Evolutionary conservation across 352 stramenopile genomes (phyloP).

Genomic region (Phytopythium delawarense): DNA sequence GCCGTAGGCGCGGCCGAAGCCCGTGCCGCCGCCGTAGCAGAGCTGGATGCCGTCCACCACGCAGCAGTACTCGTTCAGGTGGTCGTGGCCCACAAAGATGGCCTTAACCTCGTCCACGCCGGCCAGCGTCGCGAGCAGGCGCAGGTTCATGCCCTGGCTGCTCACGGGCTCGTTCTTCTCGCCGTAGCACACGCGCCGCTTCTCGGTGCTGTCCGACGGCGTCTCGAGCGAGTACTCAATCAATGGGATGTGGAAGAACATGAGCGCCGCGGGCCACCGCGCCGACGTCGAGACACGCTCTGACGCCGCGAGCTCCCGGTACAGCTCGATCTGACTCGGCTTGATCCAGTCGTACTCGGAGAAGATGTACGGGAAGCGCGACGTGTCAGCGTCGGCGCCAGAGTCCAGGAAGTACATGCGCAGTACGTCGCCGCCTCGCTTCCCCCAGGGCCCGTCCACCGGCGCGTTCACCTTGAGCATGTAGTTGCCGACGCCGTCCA

Average conservation of each 20-base stretch:
- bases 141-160: slow-evolving; percentile 23
- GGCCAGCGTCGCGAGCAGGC: slow-evolving; percentile 37
- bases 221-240: slow-evolving; percentile 35
- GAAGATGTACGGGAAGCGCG: slow-evolving; percentile 20
- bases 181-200: slow-evolving; percentile 7
- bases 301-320: slow-evolving; percentile 22
- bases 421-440: slow-evolving; percentile 28
- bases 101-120: slow-evolving; percentile 53
- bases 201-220: slow-evolving; percentile 8
- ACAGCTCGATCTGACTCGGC: slow-evolving; percentile 37
- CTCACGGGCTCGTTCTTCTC: slow-evolving; percentile 26
- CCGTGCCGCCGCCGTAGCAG: slow-evolving; percentile 51
- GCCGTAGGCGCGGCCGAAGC: slow-evolving; percentile 34
- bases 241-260: slow-evolving; percentile 66
- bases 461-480: slow-evolving; percentile 45
- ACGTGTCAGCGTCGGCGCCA: slow-evolving; percentile 23
- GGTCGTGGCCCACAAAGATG: slow-evolving; percentile 54
- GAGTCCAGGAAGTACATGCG: slow-evolving; percentile 78
- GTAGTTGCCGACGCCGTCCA: slow-evolving; percentile 68
- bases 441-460: slow-evolving; percentile 29
- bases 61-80: slow-evolving; percentile 63
- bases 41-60: slow-evolving; percentile 38
- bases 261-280: slow-evolving; percentile 32
- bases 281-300: not conserved
- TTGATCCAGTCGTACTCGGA: slow-evolving; percentile 47